Base-by-base conservation (phyloP, 2,329 filamentous ascomycete species). In the Talaromyces pinophilus region DNA sequence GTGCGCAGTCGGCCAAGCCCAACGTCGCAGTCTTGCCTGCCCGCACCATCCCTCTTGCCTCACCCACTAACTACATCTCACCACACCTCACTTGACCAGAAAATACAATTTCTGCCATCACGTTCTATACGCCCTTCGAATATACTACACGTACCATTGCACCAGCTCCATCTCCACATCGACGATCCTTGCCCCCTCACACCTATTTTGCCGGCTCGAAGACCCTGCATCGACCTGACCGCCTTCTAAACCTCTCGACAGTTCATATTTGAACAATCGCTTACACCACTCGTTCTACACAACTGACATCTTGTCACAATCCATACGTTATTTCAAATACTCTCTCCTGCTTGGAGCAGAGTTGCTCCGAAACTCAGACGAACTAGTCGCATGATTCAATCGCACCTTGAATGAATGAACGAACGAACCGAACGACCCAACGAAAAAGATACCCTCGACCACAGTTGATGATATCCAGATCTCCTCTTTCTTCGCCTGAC, bases 181-280 rank as follows among this genome's bases (percentile, higher is more conserved):
- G 59, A 66, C 62, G 44, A 61, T 63, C 46, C 17, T 65, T 65
- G 33, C 61, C 61, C 44, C 48, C 61, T 62, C 59, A 25, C 22
- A 17, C 22, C 48, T 35, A 48, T 48, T 50, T 48, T 62, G 40
- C 59, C 59, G 44, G 6, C n/a, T 50, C 25, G 59, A 62, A 50
- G 28, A 35, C 59, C 44, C 63, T 42, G 46, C 44, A 62, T 59
- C 46, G 54, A 22, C 33, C 54, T 57, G 33, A 57, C 54, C 54
- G 54, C 54, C 54, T 57, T 40, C 54, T 54, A 7, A 54, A 10
- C 28, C 28, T 54, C 30, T 57, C 33, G 10, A 38, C 30, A 22
- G 33, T 38, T 38, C 54, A 57, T 13, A 40, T 57, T 57, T 7
- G 54, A 38, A 57, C 30, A 22, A 57, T 57, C 54, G 54, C 54